Base-by-base conservation (phyloP, 257 asterid genomes). In the Solanum bulbocastanum region DNA sequence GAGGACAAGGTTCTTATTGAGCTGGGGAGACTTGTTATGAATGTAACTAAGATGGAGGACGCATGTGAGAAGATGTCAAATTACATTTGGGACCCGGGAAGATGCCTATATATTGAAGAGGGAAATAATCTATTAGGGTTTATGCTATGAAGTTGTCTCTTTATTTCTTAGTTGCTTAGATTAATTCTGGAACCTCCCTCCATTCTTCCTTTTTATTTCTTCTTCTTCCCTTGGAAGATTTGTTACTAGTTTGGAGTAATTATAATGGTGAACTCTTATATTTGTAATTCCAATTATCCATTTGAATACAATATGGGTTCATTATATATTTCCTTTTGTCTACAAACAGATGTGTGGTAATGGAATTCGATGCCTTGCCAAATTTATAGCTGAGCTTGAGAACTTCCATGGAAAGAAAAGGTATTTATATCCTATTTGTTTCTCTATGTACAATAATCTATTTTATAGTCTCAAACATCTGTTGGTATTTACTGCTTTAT, bases 331-430 rank as follows among this genome's bases (percentile, higher is more conserved):
- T 73, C 37, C 20, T 35, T 33, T 23, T 73, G 5, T 46, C 42
- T 86, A 14, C 20, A 73, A 33, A 16, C 92, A 96, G 99, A 95
- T 96, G 99, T 96, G 99, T 91, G 98, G 99, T 81, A 96, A 96
- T 89, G 99, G 99, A 90, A 96, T 96, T 87, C 95, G 99, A 89
- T 96, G 98, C 93, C 93, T 96, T 87, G 98, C 98, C 91, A 92
- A 94, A 91, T 96, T 91, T 88, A 91, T 95, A 74, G 94, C 95
- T 4, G 98, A 95, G 92, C 96, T 95, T 88, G 96, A 94, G 86
- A 94, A 91, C 89, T 89, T 91, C 84, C 93, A 91, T 2, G 99
- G 98, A 89, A 95, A 93, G 90, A 92, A 91, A 58, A 96, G 98
- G 98, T 95, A 42, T 46, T 16, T 78, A 84, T 60, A 72, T 33